Conservation (phyloP, 2,329 filamentous ascomycete genomes). For the Pestalotiopsis fici region DNA sequence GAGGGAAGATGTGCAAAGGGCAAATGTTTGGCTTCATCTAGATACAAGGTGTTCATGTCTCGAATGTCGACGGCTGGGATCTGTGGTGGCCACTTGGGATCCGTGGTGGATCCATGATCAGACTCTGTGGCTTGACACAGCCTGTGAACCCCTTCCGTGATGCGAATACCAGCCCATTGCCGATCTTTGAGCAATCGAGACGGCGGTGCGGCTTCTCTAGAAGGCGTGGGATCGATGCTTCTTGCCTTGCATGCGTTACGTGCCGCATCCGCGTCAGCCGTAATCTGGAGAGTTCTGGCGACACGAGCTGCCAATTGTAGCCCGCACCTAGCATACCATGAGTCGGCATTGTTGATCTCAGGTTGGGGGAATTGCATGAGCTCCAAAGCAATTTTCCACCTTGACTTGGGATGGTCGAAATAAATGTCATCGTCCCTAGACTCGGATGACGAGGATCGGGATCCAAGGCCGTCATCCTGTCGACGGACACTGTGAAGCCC, state of each 20-base stretch:
- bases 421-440: neutral
- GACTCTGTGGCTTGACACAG: neutral
- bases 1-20: neutral
- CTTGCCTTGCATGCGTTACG: neutral
- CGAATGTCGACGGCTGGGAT: neutral
- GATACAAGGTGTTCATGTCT: neutral
- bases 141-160: neutral
- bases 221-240: neutral
- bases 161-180: neutral
- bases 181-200: neutral
- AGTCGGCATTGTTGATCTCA: neutral
- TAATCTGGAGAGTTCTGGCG: neutral
- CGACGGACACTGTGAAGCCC: neutral
- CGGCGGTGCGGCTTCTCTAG: neutral
- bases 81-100: neutral
- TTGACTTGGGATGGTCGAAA: neutral
- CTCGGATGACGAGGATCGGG: neutral
- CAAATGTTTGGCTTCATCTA: neutral
- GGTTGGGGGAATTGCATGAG: neutral
- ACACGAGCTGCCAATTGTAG: neutral
- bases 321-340: neutral
- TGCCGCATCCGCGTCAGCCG: neutral
- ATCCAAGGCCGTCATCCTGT: neutral
- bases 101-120: neutral
- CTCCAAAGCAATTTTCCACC: neutral